Evolutionary conservation across 2,329 filamentous ascomycete genomes (phyloP).

Genomic region (Malbranchea zuffiana): DNA sequence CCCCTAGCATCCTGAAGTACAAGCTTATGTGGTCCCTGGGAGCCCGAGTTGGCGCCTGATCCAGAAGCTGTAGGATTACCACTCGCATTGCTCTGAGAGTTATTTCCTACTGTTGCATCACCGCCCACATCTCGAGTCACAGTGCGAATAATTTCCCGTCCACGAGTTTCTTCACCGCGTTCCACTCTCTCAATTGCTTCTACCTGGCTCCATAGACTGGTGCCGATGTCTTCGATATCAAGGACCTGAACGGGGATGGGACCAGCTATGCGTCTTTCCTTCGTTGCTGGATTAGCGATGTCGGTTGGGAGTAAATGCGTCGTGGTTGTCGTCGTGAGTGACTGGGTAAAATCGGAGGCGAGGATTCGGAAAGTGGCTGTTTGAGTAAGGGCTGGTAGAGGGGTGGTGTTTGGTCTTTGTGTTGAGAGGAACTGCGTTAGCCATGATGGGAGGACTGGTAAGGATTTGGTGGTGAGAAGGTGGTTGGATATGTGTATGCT

Average conservation of each 20-base stretch:
- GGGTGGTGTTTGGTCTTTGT: constrained; percentile 43
- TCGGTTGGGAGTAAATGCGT: constrained; percentile 47
- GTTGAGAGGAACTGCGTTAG: constrained; percentile 51
- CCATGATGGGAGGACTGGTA: constrained; percentile 50
- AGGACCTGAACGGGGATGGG: constrained; percentile 71
- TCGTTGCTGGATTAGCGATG: constrained; percentile 43
- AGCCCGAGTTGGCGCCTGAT: constrained; percentile 13
- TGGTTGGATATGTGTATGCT: constrained; percentile 38
- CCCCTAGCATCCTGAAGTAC: constrained; percentile 71
- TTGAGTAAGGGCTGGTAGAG: constrained; percentile 60
- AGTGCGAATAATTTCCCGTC: constrained; percentile 71
- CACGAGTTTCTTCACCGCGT: constrained; percentile 43
- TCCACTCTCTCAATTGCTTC: constrained; percentile 54
- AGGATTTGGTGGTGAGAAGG: constrained; percentile 43
- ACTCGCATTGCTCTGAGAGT: constrained; percentile 13
- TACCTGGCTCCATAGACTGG: constrained; percentile 75
- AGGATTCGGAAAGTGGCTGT: constrained; percentile 74
- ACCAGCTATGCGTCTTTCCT: constrained; percentile 47
- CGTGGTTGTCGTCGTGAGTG: constrained; percentile 35
- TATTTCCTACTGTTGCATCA: constrained; percentile 9
- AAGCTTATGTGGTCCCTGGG: constrained; percentile 59
- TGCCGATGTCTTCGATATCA: constrained; percentile 72
- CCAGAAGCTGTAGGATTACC: background rate
- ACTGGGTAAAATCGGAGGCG: constrained; percentile 60
- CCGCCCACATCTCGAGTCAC: constrained; percentile 42